Conservation (phyloP, 2,329 filamentous ascomycete species). For the Aspergillus pseudoviridinutans region DNA sequence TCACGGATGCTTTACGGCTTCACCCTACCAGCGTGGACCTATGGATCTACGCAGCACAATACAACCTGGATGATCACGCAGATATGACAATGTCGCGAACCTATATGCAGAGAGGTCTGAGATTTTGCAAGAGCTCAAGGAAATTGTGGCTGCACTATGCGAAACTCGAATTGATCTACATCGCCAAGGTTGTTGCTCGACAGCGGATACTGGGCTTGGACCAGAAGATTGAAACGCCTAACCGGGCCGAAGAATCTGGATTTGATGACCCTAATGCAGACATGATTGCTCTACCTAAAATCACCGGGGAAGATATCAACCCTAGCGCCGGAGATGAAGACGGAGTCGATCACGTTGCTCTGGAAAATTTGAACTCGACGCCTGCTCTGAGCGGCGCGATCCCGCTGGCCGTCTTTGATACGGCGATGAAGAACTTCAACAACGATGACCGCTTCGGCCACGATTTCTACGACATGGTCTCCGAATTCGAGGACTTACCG, state of each 20-base stretch:
- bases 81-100: conserved; percentile 83
- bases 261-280: conserved; percentile 49
- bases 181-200: conserved; percentile 73
- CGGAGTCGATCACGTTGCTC: conserved; percentile 50
- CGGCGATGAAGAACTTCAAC: conserved; percentile 73
- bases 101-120: conserved; percentile 82
- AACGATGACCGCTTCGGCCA: conserved; percentile 64
- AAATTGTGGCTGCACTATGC: conserved; percentile 86
- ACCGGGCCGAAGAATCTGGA: conserved; percentile 30
- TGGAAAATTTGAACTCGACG: conserved; percentile 65
- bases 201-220: conserved; percentile 65
- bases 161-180: conserved; percentile 86
- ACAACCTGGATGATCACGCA: conserved; percentile 70
- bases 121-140: conserved; percentile 76
- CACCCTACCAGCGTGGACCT: conserved; percentile 78
- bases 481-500: conserved; percentile 62
- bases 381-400: conserved; percentile 91
- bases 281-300: conserved; percentile 54
- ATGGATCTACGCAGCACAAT: conserved; percentile 80
- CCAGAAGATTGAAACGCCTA: conserved; percentile 34
- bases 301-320: conserved; percentile 61
- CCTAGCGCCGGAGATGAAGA: conserved; percentile 51
- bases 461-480: conserved; percentile 76
- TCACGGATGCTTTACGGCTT: conserved; percentile 70
- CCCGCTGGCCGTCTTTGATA: conserved; percentile 85